phyloP scores from a whole-genome alignment of 345 rosid species.

The Eutrema yunnanense region DNA sequence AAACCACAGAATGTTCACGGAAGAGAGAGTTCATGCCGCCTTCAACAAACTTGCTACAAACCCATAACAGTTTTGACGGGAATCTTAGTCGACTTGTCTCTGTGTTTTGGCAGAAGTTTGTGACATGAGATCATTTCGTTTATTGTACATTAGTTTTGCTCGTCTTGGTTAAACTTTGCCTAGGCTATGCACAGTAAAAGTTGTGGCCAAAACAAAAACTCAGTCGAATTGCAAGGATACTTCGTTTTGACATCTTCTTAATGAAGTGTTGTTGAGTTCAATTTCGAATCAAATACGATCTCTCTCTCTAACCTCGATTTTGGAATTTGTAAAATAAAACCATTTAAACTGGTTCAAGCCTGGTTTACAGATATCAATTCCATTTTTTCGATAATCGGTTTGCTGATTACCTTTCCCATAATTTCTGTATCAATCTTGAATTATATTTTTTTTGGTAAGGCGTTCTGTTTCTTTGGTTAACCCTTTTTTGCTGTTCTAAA shows the following conservation, averaged over 20 bases:
- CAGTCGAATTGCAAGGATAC: not conserved
- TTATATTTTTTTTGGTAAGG: too few species aligned
- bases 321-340: too few species aligned
- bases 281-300: too few species aligned
- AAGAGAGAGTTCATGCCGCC: slow-evolving; percentile 34
- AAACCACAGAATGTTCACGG: slow-evolving; percentile 35
- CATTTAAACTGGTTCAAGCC: too few species aligned
- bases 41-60: slow-evolving; percentile 60
- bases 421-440: too few species aligned
- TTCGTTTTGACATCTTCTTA: not conserved
- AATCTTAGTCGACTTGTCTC: not conserved
- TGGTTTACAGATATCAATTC: too few species aligned
- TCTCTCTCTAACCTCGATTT: too few species aligned
- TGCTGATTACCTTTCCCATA: too few species aligned
- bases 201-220: not conserved
- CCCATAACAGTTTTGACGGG: slow-evolving; percentile 27
- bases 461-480: too few species aligned
- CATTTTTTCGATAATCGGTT: too few species aligned
- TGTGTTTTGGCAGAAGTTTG: not conserved
- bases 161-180: not conserved
- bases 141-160: slow-evolving; percentile 5
- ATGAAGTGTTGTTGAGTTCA: too few species aligned
- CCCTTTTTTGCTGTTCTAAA: too few species aligned
- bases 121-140: not conserved
- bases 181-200: not conserved